phyloP scores from a whole-genome alignment of 2,329 filamentous ascomycete species.

The Diaporthe humulicola region DNA sequence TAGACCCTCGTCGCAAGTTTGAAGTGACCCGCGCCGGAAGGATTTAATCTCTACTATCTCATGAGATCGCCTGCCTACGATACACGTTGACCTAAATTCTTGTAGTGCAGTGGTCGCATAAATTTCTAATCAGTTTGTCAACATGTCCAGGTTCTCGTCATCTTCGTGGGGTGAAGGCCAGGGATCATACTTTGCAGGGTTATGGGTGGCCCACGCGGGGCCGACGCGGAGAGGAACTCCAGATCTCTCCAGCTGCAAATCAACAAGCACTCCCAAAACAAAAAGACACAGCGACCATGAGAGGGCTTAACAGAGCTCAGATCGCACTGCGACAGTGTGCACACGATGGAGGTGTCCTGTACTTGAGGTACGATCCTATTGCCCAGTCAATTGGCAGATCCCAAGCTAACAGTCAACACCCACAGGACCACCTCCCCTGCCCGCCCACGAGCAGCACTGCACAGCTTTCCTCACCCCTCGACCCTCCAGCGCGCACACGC shows the following conservation, averaged over 20 bases:
- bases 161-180: background rate
- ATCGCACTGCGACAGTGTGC: slow-evolving; percentile 29
- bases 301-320: slow-evolving; percentile 33
- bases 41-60: background rate
- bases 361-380: background rate
- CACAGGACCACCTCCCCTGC: slow-evolving; percentile 23
- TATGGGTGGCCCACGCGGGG: slow-evolving; percentile 20
- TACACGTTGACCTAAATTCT: fast-evolving
- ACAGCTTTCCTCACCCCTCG: background rate
- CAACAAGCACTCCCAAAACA: background rate
- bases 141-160: background rate
- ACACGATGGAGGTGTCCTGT: background rate
- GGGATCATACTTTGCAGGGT: slow-evolving; percentile 8
- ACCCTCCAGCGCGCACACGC: background rate
- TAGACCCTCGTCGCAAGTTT: too few species aligned
- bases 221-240: background rate
- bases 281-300: slow-evolving; percentile 29
- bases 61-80: background rate
- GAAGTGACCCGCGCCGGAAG: background rate
- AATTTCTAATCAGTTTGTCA: background rate
- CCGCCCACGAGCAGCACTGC: background rate
- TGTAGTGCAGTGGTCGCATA: fast-evolving
- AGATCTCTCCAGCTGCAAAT: background rate
- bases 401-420: slow-evolving; percentile 6
- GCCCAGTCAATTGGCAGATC: background rate